Evolutionary conservation across 768 basidiomycete genomes (phyloP), one percentile per base, ranked within the genome.

Genomic region (Podaxis sp.): DNA sequence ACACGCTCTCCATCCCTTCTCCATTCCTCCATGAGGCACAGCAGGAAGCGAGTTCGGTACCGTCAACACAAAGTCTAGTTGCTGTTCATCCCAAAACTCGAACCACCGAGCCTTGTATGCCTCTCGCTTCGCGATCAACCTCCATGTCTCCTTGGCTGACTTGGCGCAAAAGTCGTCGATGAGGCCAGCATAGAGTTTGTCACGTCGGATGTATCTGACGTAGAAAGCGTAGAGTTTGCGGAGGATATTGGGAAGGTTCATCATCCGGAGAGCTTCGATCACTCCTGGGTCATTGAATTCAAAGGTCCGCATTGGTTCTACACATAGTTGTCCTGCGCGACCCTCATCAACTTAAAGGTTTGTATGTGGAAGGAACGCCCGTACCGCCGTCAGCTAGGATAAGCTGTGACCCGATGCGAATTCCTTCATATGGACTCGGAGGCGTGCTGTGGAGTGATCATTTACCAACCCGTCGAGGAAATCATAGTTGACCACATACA

Each of bases 1-100:
- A 57, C 84, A 84, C 1, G 82, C 75, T 61, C 76, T 79, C 70
- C 79, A 81, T 12, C 81, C 80, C 25, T 81, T 75, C 60, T 77
- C 81, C 82, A 81, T 83, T 0, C 82, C 82, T 0, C 75, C 71
- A 63, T 84, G 82, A 4, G 82, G 82, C 2, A 85, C 75, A 0
- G 85, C 85, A 17, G 86, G 83, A 36, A 82, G 69, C 33, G 82
- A 76, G 69, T 86, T 84, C 4, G 83, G 86, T 9, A 83, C 86
- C 2, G 80, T 86, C 54, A 86, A 75, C 24, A 87, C 72, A 68
- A 82, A 88, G 70, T 89, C 87, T 24, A 89, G 69, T 29, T 78
- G 71, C 67, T 78, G 70, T 41, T 73, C 69, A 54, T 73, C 68
- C 75, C 70, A 78, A 66, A 69, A 76, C 59, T 73, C 80, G 63